phyloP scores from a whole-genome alignment of 306 rosid genomes.

The Begonia fuchsioides region DNA sequence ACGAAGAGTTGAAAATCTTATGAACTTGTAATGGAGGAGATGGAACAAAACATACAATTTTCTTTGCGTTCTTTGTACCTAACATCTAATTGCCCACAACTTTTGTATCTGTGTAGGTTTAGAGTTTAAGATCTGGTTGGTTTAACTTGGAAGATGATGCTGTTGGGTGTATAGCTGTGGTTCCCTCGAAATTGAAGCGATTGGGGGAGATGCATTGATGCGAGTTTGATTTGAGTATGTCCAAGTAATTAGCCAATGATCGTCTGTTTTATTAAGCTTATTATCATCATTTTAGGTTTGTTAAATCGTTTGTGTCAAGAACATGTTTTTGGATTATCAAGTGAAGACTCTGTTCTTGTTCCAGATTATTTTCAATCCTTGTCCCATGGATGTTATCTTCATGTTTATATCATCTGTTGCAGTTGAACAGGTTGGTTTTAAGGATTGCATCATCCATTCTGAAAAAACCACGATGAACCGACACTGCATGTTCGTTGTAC shows the following conservation, averaged over 20 bases:
- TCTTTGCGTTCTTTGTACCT: not conserved
- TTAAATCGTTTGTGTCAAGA: too few relatives aligned
- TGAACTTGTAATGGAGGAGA: not conserved
- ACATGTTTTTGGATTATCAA: too few relatives aligned
- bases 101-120: constrained; percentile 4
- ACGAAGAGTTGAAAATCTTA: not conserved
- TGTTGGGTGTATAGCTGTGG: constrained; percentile 6
- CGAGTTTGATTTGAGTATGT: constrained; percentile 5
- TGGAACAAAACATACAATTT: not conserved
- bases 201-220: constrained; percentile 3
- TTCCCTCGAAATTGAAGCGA: constrained; percentile 4
- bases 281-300: too few relatives aligned
- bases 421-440: too few relatives aligned
- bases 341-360: too few relatives aligned
- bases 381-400: too few relatives aligned
- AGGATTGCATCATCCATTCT: too few relatives aligned
- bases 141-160: constrained; percentile 5
- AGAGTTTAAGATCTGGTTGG: constrained; percentile 5
- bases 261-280: too few relatives aligned
- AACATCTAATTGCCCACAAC: constrained; percentile 5
- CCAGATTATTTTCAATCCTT: too few relatives aligned
- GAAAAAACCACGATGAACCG: too few relatives aligned
- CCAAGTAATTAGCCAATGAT: constrained; percentile 6
- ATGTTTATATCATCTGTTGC: too few relatives aligned
- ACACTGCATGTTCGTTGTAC: too few relatives aligned